These are phyloP conservation scores for Fusarium sp. DNA, from an alignment of 2,329 filamentous ascomycete species.

Conservation along the genomic window DNA sequence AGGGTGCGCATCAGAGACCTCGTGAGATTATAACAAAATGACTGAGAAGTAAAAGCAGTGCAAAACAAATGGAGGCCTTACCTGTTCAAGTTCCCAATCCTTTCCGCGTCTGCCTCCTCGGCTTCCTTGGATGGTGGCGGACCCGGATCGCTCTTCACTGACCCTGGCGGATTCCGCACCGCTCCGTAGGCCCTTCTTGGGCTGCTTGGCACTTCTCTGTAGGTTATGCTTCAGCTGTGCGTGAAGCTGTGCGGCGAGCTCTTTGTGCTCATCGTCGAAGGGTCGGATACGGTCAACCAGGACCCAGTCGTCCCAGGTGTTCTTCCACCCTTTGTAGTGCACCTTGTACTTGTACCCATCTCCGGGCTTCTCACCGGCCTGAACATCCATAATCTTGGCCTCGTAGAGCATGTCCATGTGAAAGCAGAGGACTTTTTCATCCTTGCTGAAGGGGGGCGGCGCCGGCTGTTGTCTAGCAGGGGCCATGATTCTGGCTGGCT, in stretches of 20 bases:
- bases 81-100: slow-evolving; percentile 86
- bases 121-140: slow-evolving; percentile 68
- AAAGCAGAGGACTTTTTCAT: slow-evolving; percentile 96
- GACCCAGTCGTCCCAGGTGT: slow-evolving; percentile 99
- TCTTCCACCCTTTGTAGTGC: slow-evolving; percentile 99
- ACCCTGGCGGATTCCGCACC: slow-evolving; percentile 69
- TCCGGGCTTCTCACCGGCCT: slow-evolving; percentile 74
- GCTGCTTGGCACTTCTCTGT: slow-evolving; percentile 64
- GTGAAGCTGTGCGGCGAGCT: slow-evolving; percentile 81
- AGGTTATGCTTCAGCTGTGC: slow-evolving; percentile 74
- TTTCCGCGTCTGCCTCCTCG: slow-evolving; percentile 80
- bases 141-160: slow-evolving; percentile 79
- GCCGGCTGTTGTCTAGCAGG: slow-evolving; percentile 57
- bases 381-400: slow-evolving; percentile 90
- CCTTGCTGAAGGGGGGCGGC: slow-evolving; percentile 72
- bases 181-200: slow-evolving; percentile 59
- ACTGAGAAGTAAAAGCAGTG: neutral
- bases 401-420: slow-evolving; percentile 98
- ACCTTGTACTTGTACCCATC: slow-evolving; percentile 87
- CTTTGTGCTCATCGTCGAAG: slow-evolving; percentile 93
- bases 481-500: slow-evolving; percentile 50
- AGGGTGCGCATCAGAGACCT: neutral
- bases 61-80: slow-evolving; percentile 55
- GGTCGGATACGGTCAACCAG: slow-evolving; percentile 93
- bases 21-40: neutral